Base-by-base conservation (phyloP, 2,329 filamentous ascomycete genomes). In the Atkinsonella hypoxylon region DNA sequence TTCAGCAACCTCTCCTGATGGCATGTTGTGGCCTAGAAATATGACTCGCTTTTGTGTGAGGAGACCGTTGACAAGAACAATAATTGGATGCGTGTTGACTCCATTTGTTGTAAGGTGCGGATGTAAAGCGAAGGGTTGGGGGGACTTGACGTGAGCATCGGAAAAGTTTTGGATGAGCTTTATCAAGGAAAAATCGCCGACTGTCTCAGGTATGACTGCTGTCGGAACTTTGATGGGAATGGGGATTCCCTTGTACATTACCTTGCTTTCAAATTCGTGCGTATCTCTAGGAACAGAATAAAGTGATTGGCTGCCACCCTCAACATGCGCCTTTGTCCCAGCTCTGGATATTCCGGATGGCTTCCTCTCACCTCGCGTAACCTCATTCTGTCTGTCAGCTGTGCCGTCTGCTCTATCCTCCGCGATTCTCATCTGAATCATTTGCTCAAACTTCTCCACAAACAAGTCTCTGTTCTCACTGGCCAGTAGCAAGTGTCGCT, bases 151-250 rank as follows among this genome's bases (percentile, higher is more conserved):
- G 65, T 97, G 91, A 17, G 87, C 77, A 11, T 83, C 82, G 42
- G 88, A 87, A 66, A 97, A 97, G 49, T 87, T 95, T 60, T 95
- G 89, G 57, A 98, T 95, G 49, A 98, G 81, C 67, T 97, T 97
- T 70, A 98, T 87, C 51, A 98, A 77, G 38, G 90, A 97, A 64
- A 98, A 98, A 69, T 98, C 93, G 54, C 93, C 93, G 15, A 98
- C 93, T 0, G 88, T 96, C 72, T 98, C 93, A 2, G 90, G 88
- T 72, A 90, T 91, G 52, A 95, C 79, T 11, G 93, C 90, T 3
- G 91, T 90, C 0, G 93, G 93, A 8, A 98, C 85, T 69, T 97
- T 97, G 70, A 98, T 89, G 1, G 93, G 93, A 30, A 98, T 91
- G 0, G 91, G 91, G 51, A 97, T 93, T 55, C 89, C 89, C 70